Base-by-base conservation (phyloP, 306 rosid species). In the Crotalaria pallida region DNA sequence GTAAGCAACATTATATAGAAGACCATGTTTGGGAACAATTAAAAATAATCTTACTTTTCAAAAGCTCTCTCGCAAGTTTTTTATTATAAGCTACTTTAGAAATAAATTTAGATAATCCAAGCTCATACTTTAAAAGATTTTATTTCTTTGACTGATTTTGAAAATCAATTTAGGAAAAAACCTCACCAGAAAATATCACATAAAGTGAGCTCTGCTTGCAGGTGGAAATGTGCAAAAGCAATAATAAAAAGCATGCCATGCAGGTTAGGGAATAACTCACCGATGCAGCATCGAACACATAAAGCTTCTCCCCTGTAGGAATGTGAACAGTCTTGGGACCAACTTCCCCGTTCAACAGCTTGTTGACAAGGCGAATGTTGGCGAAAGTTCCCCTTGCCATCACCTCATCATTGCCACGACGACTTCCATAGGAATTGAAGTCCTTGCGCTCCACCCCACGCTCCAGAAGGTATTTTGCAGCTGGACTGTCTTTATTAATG, bases 351-450 rank as follows among this genome's bases (percentile, higher is more conserved):
- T 89, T 89, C 84, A 95, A 82, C 49, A 95, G 96, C 88, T 91
- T 95, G 91, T 95, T 95, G 67, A 95, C 99, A 67, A 95, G 19
- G 58, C 99, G 97, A 56, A 95, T 95, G 84, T 95, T 95, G 45
- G 97, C 97, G 89, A 95, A 95, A 33, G 99, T 95, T 79, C 99
- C 99, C 79, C 99, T 86, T 8, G 97, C 96, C 99, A 95, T 95
- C 58, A 95, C 79, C 82, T 95, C 99, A 82, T 95, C 99, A 83
- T 95, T 95, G 47, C 99, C 99, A 71, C 99, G 99, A 26, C 99
- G 96, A 75, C 99, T 95, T 76, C 99, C 99, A 60, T 95, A 95
- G 51, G 99, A 91, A 83, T 95, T 95, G 85, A 95, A 95, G 89
- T 95, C 97, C 72, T 81, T 95, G 66, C 83, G 89, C 40, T 86